Base-by-base conservation (phyloP, 805 yeast genomes). In the Yarrowia hollandica region DNA sequence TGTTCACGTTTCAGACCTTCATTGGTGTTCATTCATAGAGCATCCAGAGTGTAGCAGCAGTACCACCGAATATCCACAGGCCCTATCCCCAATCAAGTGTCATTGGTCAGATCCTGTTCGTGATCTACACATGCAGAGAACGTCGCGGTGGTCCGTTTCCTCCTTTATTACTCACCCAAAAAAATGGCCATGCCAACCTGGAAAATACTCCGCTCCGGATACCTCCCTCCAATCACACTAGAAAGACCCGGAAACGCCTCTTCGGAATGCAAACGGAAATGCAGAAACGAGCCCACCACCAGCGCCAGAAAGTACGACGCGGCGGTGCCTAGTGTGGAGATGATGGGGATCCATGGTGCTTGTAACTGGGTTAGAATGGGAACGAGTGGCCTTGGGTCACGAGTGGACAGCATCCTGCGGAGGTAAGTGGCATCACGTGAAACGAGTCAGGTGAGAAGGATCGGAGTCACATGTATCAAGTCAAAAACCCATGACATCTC, bases 241-340 rank as follows among this genome's bases (percentile, higher is more conserved):
- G 55, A 48, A 2, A 48, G 55, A n/a, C 55, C 55, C 10, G 55
- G 55, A 22, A 48, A 48, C 14, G 55, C 55, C 11, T 48, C 55
- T 15, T 48, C 55, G 25, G 55, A 48, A n/a, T 48, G 55, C 9
- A 21, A 28, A 2, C 39, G 38, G 39, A 48, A 48, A 48, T 48
- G 55, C 55, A 48, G 22, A 48, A 21, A 48, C 9, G 55, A 48
- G 16, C 55, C 55, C 14, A 33, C 30, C n/a, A 48, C 30, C 5
- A 48, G n/a, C 3, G 55, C 55, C 6, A 30, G n/a, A 9, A 48
- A 18, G 30, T 48, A 48, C 6, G 55, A 22, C 15, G 22, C 22
- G 9, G 55, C 55, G 5, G 38, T 31, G 9, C 55, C 55, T 2
- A 48, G n/a, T 3, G 55, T 48, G 55, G 55, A 8, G 2, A 48